Base-by-base conservation (phyloP, 2,329 filamentous ascomycete genomes). In the Simplicillium aogashimaense region DNA sequence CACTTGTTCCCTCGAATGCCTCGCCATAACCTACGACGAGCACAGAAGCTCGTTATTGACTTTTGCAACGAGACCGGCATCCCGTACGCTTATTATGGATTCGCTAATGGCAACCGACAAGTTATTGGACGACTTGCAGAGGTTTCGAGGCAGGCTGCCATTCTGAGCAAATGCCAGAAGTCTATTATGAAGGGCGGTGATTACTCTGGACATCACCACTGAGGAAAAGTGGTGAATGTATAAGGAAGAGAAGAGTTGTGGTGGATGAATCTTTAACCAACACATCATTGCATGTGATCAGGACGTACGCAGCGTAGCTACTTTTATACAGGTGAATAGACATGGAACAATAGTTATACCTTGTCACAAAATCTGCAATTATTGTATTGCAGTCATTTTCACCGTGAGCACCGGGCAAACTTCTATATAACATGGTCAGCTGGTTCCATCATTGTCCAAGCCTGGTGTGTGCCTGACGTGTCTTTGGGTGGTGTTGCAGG, bases 1-100 rank as follows among this genome's bases (percentile, higher is more conserved):
- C 87, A 94, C 56, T 65, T 94, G 16, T 94, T 81, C 55, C 87
- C 87, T 2, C 76, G 87, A 10, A 78, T 94, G 45, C 88, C 88
- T 9, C 72, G 87, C 33, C 87, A 94, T 59, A 94, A 94, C 57
- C 72, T 94, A 38, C 79, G 87, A 36, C 67, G 66, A 42, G 74
- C 82, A 4, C 87, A 92, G 62, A 78, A 73, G 50, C 67, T 92
- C 29, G 85, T 94, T 9, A 72, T 82, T 52, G 78, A 86, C 35
- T 94, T 94, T 53, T 94, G 87, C 52, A 67, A 77, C 36, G 87
- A 94, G 18, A 86, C 86, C 1, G 79, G 77, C 13, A 86, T 95
- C 42, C 86, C 85, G 2, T 95, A 95, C 54, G 83, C 86, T 6
- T 70, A 92, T 39, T 89, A 89, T 53, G 86, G 85, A 1, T 95